phyloP scores from a whole-genome alignment of 2,329 filamentous ascomycete genomes.

The Metarhizium robertsii region DNA sequence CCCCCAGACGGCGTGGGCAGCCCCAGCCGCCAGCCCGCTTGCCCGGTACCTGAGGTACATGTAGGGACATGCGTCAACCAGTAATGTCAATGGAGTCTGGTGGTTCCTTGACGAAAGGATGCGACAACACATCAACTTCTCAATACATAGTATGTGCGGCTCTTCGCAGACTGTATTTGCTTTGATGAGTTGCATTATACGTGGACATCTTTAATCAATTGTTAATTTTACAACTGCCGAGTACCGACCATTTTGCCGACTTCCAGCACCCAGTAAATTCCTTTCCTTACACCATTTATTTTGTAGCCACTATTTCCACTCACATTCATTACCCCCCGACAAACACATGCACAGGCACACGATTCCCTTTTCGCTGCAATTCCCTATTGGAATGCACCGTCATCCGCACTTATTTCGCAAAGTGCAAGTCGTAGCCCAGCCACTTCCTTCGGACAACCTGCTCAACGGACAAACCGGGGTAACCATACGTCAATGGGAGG shows the following conservation, averaged over 20 bases:
- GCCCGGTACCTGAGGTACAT: too few relatives aligned
- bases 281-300: neutral
- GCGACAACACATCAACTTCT: too few relatives aligned
- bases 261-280: neutral
- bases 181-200: too few relatives aligned
- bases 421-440: constrained; percentile 95
- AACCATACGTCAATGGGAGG: constrained; percentile 89
- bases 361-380: neutral
- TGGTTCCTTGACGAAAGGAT: too few relatives aligned
- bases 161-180: too few relatives aligned
- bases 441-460: constrained; percentile 81
- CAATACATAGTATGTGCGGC: too few relatives aligned
- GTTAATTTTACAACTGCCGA: neutral
- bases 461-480: constrained; percentile 72
- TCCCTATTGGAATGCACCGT: neutral
- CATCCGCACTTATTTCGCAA: constrained; percentile 67
- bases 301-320: neutral
- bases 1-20: too few relatives aligned
- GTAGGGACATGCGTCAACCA: too few relatives aligned
- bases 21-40: too few relatives aligned
- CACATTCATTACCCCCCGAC: neutral
- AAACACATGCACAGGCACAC: neutral
- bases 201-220: neutral
- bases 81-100: too few relatives aligned
- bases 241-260: neutral